Evolutionary conservation across 192 early-diverging fungal species (phyloP).

Genomic region (Lobosporangium transversale): DNA sequence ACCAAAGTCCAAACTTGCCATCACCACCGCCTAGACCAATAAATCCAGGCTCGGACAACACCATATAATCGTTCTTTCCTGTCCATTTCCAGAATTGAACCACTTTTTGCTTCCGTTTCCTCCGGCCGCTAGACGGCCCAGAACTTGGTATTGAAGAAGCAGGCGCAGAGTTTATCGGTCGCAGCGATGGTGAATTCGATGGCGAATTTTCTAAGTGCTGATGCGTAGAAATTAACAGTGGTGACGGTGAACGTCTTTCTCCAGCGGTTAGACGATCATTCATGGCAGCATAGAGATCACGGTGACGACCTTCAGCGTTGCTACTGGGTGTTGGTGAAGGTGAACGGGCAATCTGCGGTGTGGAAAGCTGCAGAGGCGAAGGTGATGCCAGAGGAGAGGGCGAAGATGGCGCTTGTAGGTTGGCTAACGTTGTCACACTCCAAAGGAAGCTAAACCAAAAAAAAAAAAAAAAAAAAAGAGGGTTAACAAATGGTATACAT

Average conservation of each 20-base stretch:
- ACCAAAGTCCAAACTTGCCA: slow-evolving; percentile 80
- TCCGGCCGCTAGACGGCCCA: slow-evolving; percentile 4
- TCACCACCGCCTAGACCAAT: slow-evolving; percentile 83
- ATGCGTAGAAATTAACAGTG: slow-evolving; percentile 8
- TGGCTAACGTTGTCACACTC: slow-evolving; percentile 57
- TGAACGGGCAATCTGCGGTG: slow-evolving; percentile 12
- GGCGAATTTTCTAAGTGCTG: neutral
- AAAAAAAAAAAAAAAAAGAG: no score
- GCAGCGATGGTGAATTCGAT: slow-evolving; percentile 9
- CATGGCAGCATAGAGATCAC: slow-evolving; percentile 33
- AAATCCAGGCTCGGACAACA: slow-evolving; percentile 76
- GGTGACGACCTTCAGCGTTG: slow-evolving; percentile 12
- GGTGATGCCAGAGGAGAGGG: slow-evolving; percentile 36
- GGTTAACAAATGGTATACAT: no score
- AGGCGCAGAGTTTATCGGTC: slow-evolving; percentile 1
- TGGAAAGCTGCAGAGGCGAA: slow-evolving; percentile 35
- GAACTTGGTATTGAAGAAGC: neutral
- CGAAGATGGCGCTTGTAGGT: slow-evolving; percentile 25
- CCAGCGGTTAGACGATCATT: slow-evolving; percentile 14
- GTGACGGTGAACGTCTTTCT: slow-evolving; percentile 17
- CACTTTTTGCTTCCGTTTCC: slow-evolving; percentile 38
- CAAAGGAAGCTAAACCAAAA: slow-evolving; percentile 72
- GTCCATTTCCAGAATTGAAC: slow-evolving; percentile 72
- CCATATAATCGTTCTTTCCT: slow-evolving; percentile 84
- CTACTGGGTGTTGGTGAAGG: slow-evolving; percentile 12